phyloP scores from a whole-genome alignment of 306 rosid genomes.

The Senna siamea region DNA sequence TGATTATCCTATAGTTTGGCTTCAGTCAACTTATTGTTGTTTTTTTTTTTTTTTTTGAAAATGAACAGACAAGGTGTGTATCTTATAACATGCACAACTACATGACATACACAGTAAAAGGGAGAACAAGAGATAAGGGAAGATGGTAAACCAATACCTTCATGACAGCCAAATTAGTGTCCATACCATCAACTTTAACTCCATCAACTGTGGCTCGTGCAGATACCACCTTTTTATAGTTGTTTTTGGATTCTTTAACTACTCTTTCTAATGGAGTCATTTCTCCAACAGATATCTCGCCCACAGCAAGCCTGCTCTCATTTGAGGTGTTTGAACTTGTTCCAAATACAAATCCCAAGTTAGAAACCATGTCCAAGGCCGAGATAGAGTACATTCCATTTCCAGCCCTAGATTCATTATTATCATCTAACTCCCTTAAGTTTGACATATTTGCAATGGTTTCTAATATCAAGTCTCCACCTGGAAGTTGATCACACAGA shows the following conservation, averaged over 20 bases:
- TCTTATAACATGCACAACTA: slow-evolving; percentile 19
- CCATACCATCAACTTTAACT: slow-evolving; percentile 96
- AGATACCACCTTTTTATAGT: slow-evolving; percentile 76
- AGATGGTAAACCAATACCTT: slow-evolving; percentile 61
- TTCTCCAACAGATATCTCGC: slow-evolving; percentile 93
- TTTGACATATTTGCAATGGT: slow-evolving; percentile 74
- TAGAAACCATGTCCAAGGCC: slow-evolving; percentile 76
- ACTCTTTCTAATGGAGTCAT: slow-evolving; percentile 76
- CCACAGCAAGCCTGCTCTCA: slow-evolving; percentile 71
- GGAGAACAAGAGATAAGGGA: slow-evolving; percentile 20
- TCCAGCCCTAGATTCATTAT: slow-evolving; percentile 46
- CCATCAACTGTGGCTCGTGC: slow-evolving; percentile 93
- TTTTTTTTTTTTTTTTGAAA: neutral
- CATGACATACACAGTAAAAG: slow-evolving; percentile 16
- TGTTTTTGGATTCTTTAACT: slow-evolving; percentile 73
- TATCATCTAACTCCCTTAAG: slow-evolving; percentile 49
- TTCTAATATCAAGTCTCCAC: slow-evolving; percentile 97
- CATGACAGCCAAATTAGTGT: slow-evolving; percentile 92
- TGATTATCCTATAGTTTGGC: slow-evolving; percentile 16
- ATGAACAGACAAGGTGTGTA: slow-evolving; percentile 18
- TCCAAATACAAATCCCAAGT: slow-evolving; percentile 79
- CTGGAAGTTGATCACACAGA: slow-evolving; percentile 92
- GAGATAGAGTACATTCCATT: slow-evolving; percentile 82
- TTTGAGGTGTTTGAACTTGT: slow-evolving; percentile 58
- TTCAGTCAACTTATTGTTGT: slow-evolving; percentile 9